phyloP scores from a whole-genome alignment of 768 basidiomycete genomes.

The Lentinula raphanica region DNA sequence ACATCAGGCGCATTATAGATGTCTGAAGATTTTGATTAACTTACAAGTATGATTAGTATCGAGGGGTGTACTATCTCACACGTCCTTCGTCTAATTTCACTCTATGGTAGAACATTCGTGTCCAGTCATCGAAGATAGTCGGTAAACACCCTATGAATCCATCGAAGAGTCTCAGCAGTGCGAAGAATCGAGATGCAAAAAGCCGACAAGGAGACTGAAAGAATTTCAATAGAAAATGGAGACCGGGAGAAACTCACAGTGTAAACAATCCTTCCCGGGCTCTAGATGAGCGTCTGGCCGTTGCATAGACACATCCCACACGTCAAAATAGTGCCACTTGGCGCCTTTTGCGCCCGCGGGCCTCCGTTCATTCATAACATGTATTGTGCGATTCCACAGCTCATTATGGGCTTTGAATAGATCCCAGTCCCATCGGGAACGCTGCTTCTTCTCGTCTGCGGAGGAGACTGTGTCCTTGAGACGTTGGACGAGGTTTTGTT shows the following conservation, averaged over 20 bases:
- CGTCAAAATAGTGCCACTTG: slow-evolving; percentile 23
- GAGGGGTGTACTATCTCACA: neutral
- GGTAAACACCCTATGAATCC: slow-evolving; percentile 18
- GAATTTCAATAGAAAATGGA: neutral
- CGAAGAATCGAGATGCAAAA: neutral
- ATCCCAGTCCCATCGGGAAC: slow-evolving; percentile 24
- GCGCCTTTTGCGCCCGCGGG: slow-evolving; percentile 9
- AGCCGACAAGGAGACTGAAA: neutral
- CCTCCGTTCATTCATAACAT: slow-evolving; percentile 10
- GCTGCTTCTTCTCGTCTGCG: slow-evolving; percentile 15
- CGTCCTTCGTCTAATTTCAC: slow-evolving; percentile 1
- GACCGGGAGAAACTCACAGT: slow-evolving; percentile 17
- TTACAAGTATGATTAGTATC: too few species aligned
- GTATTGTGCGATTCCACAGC: slow-evolving; percentile 10
- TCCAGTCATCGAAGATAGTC: slow-evolving; percentile 22
- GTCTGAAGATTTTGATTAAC: too few species aligned
- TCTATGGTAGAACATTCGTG: slow-evolving; percentile 18
- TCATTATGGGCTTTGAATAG: slow-evolving; percentile 20
- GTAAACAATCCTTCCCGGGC: slow-evolving; percentile 23
- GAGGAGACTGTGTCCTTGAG: slow-evolving; percentile 15
- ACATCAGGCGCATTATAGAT: neutral
- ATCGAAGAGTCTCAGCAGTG: neutral
- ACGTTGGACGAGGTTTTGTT: slow-evolving; percentile 15
- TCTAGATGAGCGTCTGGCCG: slow-evolving; percentile 24
- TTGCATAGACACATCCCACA: slow-evolving; percentile 22